Evolutionary conservation across 352 stramenopile species (phyloP).

Genomic region (Pythium folliculosum): DNA sequence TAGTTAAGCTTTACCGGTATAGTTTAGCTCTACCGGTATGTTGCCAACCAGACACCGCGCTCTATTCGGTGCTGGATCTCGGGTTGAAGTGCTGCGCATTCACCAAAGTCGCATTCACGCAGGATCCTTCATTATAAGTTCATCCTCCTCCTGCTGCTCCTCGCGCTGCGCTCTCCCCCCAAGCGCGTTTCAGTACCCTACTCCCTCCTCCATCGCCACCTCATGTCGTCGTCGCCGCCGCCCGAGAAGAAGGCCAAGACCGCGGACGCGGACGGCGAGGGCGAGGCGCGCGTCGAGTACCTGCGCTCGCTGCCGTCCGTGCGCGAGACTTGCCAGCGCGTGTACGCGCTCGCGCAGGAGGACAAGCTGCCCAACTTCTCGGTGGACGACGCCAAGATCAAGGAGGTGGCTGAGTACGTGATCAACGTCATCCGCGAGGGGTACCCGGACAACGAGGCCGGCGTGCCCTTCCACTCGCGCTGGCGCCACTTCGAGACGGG

Average conservation of each 20-base stretch:
- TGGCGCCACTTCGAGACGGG: slow-evolving; percentile 85
- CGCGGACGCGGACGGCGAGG: slow-evolving; percentile 8
- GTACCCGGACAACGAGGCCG: slow-evolving; percentile 50
- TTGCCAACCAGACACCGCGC: neutral
- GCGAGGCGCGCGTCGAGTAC: slow-evolving; percentile 36
- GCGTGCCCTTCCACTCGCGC: slow-evolving; percentile 81
- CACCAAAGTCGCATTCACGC: neutral
- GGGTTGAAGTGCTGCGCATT: neutral
- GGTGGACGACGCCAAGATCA: slow-evolving; percentile 57
- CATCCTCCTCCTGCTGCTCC: too few species aligned
- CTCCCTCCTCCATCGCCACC: too few species aligned
- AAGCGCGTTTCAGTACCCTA: too few species aligned
- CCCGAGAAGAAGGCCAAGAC: slow-evolving; percentile 24
- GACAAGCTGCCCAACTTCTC: slow-evolving; percentile 66
- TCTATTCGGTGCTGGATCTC: neutral
- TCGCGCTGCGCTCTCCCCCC: too few species aligned
- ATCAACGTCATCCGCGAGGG: slow-evolving; percentile 57
- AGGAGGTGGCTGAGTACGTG: slow-evolving; percentile 69
- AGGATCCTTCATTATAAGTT: too few species aligned
- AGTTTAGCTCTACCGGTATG: too few species aligned
- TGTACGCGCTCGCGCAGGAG: slow-evolving; percentile 53
- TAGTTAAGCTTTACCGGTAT: too few species aligned
- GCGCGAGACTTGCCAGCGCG: slow-evolving; percentile 64
- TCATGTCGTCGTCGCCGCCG: slow-evolving; percentile 21
- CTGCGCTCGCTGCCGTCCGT: slow-evolving; percentile 75